Percentiles rank a stretch among this genome's conserved stretches.
Evolutionary conservation across 2,329 filamentous ascomycete species (phyloP).

Genomic region (Knufia petricola): DNA sequence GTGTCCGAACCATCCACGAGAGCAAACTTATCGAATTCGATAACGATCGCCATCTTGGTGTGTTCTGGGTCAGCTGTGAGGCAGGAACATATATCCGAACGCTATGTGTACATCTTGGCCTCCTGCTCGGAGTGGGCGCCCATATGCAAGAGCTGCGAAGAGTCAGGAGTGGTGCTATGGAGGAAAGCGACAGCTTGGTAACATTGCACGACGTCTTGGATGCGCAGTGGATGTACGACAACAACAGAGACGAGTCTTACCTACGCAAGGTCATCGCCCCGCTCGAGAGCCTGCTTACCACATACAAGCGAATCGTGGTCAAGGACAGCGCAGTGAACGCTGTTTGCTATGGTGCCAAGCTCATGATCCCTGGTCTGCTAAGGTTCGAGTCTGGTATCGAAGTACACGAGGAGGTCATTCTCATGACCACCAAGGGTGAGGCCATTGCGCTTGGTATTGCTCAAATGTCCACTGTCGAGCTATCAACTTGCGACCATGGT

Average conservation of each 20-base stretch:
- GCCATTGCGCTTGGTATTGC: conserved; percentile 93
- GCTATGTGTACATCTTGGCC: conserved; percentile 84
- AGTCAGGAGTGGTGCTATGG: conserved; percentile 90
- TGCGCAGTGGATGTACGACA: conserved; percentile 92
- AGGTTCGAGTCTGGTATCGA: conserved; percentile 89
- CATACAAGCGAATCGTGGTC: conserved; percentile 94
- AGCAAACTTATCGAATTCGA: conserved; percentile 96
- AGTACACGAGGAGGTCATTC: conserved; percentile 87
- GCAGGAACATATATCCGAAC: conserved; percentile 98
- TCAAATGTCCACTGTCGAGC: conserved; percentile 95
- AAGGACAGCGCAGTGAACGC: conserved; percentile 96
- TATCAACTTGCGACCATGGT: conserved; percentile 93
- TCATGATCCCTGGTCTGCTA: conserved; percentile 94
- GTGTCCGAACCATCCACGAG: conserved; percentile 96
- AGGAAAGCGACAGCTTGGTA: conserved; percentile 78
- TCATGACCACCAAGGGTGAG: conserved; percentile 99
- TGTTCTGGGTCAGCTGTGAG: conserved; percentile 99
- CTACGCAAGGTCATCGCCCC: conserved; percentile 85
- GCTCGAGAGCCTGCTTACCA: conserved; percentile 80
- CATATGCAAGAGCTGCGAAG: conserved; percentile 98
- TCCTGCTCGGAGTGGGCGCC: conserved; percentile 70
- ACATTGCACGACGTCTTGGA: conserved; percentile 93
- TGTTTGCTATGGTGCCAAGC: conserved; percentile 95
- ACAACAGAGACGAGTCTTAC: conserved; percentile 87
- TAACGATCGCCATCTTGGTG: conserved; percentile 91